Evolutionary conservation across 345 rosid genomes (phyloP).

Genomic region (Excoecaria cochinchinensis): DNA sequence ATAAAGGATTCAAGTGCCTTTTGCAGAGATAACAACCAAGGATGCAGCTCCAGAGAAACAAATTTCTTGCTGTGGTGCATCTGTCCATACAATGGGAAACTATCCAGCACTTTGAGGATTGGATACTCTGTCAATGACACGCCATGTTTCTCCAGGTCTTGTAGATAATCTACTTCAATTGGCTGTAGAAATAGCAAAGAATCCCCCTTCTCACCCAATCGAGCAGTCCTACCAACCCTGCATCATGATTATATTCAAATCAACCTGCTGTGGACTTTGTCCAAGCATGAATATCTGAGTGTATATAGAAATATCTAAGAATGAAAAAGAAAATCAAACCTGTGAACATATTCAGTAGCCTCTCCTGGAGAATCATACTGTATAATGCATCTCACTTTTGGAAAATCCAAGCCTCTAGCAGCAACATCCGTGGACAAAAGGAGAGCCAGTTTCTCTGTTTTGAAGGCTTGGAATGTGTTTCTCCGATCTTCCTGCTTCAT

Average conservation of each 20-base stretch:
- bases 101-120: slow-evolving; percentile 66
- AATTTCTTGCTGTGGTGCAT: slow-evolving; percentile 45
- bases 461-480: slow-evolving; percentile 68
- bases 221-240: slow-evolving; percentile 98
- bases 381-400: slow-evolving; percentile 84
- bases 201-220: slow-evolving; percentile 90
- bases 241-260: slow-evolving; percentile 28
- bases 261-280: slow-evolving; percentile 1
- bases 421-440: slow-evolving; percentile 85
- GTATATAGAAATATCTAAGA: not conserved
- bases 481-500: slow-evolving; percentile 93
- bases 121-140: slow-evolving; percentile 75
- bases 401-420: slow-evolving; percentile 95
- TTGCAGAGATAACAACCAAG: slow-evolving; percentile 77
- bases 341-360: slow-evolving; percentile 96
- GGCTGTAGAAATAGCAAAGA: slow-evolving; percentile 87
- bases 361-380: slow-evolving; percentile 99
- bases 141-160: slow-evolving; percentile 84
- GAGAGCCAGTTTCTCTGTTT: slow-evolving; percentile 73
- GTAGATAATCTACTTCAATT: slow-evolving; percentile 70
- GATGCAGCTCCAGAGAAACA: slow-evolving; percentile 62
- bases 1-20: slow-evolving; percentile 69
- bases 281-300: too few species aligned
- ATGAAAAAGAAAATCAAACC: slow-evolving; percentile 40
- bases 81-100: slow-evolving; percentile 53